Evolutionary conservation across 2,329 filamentous ascomycete species (phyloP), one percentile per base, ranked within the genome.

Genomic region (Ophiostoma perfectum): DNA sequence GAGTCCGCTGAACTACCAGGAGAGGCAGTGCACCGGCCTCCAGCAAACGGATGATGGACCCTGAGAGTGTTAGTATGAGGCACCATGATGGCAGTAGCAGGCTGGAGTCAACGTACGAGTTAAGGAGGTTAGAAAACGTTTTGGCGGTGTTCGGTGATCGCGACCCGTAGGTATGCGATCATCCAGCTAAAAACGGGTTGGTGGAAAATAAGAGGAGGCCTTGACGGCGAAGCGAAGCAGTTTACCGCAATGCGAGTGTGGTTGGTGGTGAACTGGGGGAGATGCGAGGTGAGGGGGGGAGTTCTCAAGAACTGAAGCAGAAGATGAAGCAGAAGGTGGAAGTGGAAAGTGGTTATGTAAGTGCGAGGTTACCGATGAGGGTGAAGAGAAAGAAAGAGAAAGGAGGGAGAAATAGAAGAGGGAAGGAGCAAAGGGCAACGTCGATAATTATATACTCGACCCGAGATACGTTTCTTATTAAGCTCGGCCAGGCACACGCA

Each of bases 71-170:
- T 63, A 67, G 68, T 49, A 68, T 45, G 27, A 16, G 11, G 4
- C 27, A 7, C 5, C 36, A 47, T 58, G 2, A 36, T 44, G 63
- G 38, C 66, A 47, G n/a, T 11, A 2, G 45, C 18, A 38, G 14
- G 52, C 18, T 27, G 11, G 18, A 62, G 4, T 27, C 27, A 18
- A 78, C 92, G 80, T 86, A 97, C 93, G 93, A 97, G 87, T 95
- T 95, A 75, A 97, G 90, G 76, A 96, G 90, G 83, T 96, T 97
- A 85, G 93, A 94, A 90, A 97, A 97, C 93, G 92, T 97, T 83
- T 91, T 97, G 92, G 86, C 90, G 89, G 81, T 79, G 80, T 77
- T 77, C 72, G 74, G 80, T 81, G 88, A 90, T 82, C 87, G 88
- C 84, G 76, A 79, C 82, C 80, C 67, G 18, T 66, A 18, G 52